Evolutionary conservation across 2,329 filamentous ascomycete species (phyloP), one percentile per base, ranked within the genome.

Genomic region (Aspergillus sp.): DNA sequence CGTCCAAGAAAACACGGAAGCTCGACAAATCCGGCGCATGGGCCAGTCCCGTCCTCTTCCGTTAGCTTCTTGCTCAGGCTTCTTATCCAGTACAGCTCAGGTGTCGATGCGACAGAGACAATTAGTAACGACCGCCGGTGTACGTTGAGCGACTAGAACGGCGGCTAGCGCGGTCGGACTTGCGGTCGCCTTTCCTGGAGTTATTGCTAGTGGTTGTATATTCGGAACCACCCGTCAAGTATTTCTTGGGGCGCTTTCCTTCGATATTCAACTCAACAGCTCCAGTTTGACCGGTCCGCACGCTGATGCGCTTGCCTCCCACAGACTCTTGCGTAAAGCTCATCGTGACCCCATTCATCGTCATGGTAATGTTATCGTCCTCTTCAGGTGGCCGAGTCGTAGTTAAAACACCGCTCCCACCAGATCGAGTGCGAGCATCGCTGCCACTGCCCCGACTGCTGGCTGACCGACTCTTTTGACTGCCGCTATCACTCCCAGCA

Each of bases 391-490:
- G 60, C 49, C 71, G 73, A 44, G 70, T 54, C 4, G 51, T 54
- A n/a, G 51, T 68, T 13, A 69, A 66, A 20, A 65, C 66, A 20
- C 66, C 68, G 55, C 74, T 71, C 24, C 67, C 71, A 32, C 67
- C 71, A 32, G 62, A 68, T 36, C 68, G 68, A n/a, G 70, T 74
- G 6, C 69, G 67, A 30, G 66, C 62, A 53, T 74, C 71, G 53
- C 71, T 76, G 32, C 68, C 71, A 52, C 71, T 76, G 26, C 68
- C 74, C 24, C 73, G 74, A 62, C 75, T 77, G 64, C 75, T 75
- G 60, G 69, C 71, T 5, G 74, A 75, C 18, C 71, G 72, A 56
- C 70, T 77, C 54, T 76, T 75, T 51, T 74, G 72, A 52, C 74
- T 77, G 24, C 71, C 74, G 43, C 70, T 74, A 41, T 77, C 75